These are phyloP conservation scores for Pleurotus djamor DNA, from an alignment of 768 basidiomycete species.

Conservation along the genomic window DNA sequence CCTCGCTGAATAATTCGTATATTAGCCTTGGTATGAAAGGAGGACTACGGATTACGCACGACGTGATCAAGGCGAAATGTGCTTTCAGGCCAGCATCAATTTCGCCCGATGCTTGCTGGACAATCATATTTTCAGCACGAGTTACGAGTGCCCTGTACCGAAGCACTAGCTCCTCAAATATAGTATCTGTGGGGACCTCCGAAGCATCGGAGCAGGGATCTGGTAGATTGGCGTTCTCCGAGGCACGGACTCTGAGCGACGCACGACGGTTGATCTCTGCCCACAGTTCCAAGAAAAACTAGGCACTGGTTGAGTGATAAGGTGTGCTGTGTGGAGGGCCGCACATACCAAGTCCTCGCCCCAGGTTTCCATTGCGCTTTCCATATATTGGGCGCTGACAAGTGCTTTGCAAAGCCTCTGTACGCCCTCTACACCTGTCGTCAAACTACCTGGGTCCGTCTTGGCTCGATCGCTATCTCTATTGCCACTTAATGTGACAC, in stretches of 20 bases:
- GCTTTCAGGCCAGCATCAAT: conserved; percentile 72
- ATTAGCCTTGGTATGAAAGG: not conserved
- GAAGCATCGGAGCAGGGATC: conserved; percentile 28
- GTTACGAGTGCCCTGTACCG: conserved; percentile 58
- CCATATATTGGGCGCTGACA: conserved; percentile 76
- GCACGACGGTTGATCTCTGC: conserved; percentile 67
- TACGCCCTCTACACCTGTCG: conserved; percentile 81
- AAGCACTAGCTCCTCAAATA: conserved; percentile 77
- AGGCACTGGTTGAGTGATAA: not conserved
- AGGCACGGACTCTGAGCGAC: conserved; percentile 52
- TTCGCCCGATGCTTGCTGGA: conserved; percentile 80
- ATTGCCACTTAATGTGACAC: conserved; percentile 47
- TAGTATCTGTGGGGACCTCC: conserved; percentile 53
- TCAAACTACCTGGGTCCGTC: conserved; percentile 63
- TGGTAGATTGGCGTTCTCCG: conserved; percentile 50
- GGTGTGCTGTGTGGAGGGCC: not conserved
- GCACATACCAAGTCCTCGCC: conserved; percentile 77
- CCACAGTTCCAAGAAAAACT: conserved; percentile 96
- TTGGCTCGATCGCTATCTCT: conserved; percentile 33
- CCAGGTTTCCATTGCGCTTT: conserved; percentile 72
- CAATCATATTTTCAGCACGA: conserved; percentile 87
- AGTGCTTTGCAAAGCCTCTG: conserved; percentile 84
- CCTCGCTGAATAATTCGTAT: conserved; percentile 13
- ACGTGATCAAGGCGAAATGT: conserved; percentile 58
- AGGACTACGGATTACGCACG: conserved; percentile 26